phyloP scores from a whole-genome alignment of 345 rosid species.

The Cardamine occulta region DNA sequence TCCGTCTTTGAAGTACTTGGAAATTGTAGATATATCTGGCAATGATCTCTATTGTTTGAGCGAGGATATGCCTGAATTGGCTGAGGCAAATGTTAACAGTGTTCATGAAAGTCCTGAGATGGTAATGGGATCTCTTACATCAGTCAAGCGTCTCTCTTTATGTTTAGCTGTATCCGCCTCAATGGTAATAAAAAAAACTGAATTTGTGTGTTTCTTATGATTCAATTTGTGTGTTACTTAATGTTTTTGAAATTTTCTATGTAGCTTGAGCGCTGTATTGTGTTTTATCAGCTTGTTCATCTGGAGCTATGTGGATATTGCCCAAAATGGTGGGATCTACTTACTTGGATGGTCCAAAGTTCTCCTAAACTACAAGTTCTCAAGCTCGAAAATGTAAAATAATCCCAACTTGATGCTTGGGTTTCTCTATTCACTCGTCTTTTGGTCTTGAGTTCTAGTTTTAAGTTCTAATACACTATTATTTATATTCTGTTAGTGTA shows the following conservation, averaged over 20 bases:
- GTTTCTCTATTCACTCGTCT: background rate
- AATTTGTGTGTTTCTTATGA: background rate
- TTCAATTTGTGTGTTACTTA: too few species aligned
- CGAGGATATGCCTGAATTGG: conserved; percentile 23
- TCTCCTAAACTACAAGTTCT: conserved; percentile 34
- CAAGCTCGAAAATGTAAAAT: background rate
- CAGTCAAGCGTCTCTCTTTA: conserved; percentile 23
- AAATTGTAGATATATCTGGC: too few species aligned
- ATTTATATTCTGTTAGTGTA: background rate
- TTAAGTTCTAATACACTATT: background rate
- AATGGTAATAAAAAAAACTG: background rate
- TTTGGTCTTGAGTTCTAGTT: background rate
- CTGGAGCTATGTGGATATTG: background rate
- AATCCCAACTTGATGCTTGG: too few species aligned
- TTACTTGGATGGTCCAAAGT: conserved; percentile 11
- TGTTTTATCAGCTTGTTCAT: background rate
- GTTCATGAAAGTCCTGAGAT: background rate
- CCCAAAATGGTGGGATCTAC: conserved; percentile 11
- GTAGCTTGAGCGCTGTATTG: background rate
- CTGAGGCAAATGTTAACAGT: background rate
- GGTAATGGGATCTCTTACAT: conserved; percentile 17
- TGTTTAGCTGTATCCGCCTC: background rate
- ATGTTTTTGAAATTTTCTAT: background rate
- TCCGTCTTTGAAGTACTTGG: too few species aligned
- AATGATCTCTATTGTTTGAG: too few species aligned